These are phyloP conservation scores for Pseudopediastrum boryanum DNA, from an alignment of 139 green algal species.

Conservation along the genomic window DNA sequence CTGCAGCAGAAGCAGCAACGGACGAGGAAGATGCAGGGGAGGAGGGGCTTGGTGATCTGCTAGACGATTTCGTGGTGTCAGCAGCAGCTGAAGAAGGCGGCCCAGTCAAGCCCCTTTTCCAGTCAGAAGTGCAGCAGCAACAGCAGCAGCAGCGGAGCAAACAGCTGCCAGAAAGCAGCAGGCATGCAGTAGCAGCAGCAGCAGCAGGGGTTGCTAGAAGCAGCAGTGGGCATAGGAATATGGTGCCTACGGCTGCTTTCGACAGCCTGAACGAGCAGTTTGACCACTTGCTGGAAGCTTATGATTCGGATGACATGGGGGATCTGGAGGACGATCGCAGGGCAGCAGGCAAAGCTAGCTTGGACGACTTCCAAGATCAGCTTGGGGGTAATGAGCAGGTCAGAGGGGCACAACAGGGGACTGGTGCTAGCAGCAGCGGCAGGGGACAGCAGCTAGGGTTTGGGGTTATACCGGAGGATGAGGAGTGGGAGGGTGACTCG, in stretches of 20 bases:
- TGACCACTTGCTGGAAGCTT: slow-evolving; percentile 28
- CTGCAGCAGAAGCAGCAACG: slow-evolving; percentile 18
- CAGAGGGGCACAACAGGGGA: slow-evolving; percentile 8
- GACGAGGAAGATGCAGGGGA: slow-evolving; percentile 14
- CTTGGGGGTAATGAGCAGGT: slow-evolving; percentile 1
- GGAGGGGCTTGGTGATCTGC: slow-evolving; percentile 18
- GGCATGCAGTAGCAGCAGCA: background rate
- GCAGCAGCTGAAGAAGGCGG: slow-evolving; percentile 2
- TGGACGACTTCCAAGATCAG: background rate
- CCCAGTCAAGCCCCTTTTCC: too few species aligned
- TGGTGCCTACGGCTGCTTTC: background rate
- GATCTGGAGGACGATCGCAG: slow-evolving; percentile 23
- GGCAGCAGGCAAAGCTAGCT: slow-evolving; percentile 7
- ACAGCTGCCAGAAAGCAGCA: slow-evolving; percentile 1
- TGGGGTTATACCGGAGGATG: background rate
- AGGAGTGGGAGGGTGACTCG: slow-evolving; percentile 5
- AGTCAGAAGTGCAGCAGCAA: background rate
- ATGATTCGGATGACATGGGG: slow-evolving; percentile 31
- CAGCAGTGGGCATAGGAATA: slow-evolving; percentile 9
- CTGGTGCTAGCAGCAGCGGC: slow-evolving; percentile 9
- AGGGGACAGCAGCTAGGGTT: background rate
- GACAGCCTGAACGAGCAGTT: slow-evolving; percentile 40
- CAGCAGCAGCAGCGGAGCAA: background rate
- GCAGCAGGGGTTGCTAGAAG: background rate
- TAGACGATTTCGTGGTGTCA: slow-evolving; percentile 34